These are phyloP conservation scores for Candida nanaspora DNA, from an alignment of 805 yeast species.

Conservation along the genomic window DNA sequence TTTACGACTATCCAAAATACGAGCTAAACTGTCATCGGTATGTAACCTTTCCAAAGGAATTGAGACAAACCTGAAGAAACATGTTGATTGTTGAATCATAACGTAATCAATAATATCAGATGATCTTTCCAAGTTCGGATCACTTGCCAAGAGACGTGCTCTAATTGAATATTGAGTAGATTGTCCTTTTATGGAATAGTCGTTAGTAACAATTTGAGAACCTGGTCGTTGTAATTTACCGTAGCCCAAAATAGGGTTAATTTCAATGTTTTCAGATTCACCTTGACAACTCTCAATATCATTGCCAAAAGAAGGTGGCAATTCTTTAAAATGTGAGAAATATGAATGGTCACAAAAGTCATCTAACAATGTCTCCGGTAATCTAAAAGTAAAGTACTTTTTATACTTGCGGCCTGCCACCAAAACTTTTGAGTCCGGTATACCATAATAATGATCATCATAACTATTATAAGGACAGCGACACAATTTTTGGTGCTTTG, in stretches of 20 bases:
- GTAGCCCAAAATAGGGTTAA: slow-evolving; percentile 41
- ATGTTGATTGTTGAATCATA: slow-evolving; percentile 10
- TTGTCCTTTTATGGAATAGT: slow-evolving; percentile 31
- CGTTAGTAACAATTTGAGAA: slow-evolving; percentile 45
- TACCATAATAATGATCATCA: slow-evolving; percentile 27
- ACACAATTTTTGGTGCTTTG: not conserved
- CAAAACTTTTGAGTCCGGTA: slow-evolving; percentile 37
- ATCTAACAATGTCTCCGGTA: slow-evolving; percentile 48
- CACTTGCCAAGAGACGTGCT: slow-evolving; percentile 37
- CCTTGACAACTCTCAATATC: slow-evolving; percentile 21
- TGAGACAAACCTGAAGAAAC: slow-evolving; percentile 14
- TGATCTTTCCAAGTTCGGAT: not conserved
- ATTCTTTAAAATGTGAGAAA: slow-evolving; percentile 24
- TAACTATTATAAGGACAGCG: slow-evolving; percentile 11
- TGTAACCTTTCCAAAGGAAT: slow-evolving; percentile 1
- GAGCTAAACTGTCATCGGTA: not conserved
- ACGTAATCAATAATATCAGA: slow-evolving; percentile 6
- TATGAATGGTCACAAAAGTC: slow-evolving; percentile 38
- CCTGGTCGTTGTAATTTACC: slow-evolving; percentile 45
- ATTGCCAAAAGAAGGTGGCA: slow-evolving; percentile 37
- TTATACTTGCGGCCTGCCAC: slow-evolving; percentile 42
- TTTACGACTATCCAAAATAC: not conserved
- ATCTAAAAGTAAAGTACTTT: slow-evolving; percentile 49
- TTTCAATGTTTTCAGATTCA: slow-evolving; percentile 14
- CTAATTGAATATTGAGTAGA: slow-evolving; percentile 46